These are phyloP conservation scores for Chrysanthemum lavandulifolium DNA, from an alignment of 129 eudicot genomes.

Conservation along the genomic window DNA sequence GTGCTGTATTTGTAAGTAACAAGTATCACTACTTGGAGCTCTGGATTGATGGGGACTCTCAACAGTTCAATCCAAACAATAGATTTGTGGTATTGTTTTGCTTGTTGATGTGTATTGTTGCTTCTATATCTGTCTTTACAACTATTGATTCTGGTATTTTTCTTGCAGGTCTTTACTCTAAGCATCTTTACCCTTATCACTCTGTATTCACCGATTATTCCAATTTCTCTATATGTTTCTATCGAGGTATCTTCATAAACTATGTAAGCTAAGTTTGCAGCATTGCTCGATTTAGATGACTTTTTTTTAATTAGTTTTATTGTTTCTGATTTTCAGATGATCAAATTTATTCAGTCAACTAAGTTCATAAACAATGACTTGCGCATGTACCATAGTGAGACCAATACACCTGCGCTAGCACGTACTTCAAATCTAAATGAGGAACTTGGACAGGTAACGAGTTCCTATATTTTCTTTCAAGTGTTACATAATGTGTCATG, in stretches of 20 bases:
- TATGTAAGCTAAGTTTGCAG: conserved; percentile 13
- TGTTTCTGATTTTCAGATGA: conserved; percentile 63
- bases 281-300: conserved; percentile 4
- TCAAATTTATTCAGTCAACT: conserved; percentile 88
- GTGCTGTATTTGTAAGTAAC: conserved; percentile 73
- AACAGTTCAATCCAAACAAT: conserved; percentile 76
- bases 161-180: conserved; percentile 64
- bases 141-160: conserved; percentile 22
- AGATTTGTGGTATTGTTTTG: conserved; percentile 68
- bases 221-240: conserved; percentile 97
- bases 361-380: conserved; percentile 92
- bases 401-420: conserved; percentile 95
- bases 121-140: conserved; percentile 20
- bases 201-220: conserved; percentile 92
- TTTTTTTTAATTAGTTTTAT: conserved; percentile 5
- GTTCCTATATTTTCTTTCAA: background rate
- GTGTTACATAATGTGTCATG: background rate
- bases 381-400: conserved; percentile 88
- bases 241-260: conserved; percentile 63
- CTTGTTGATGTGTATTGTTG: conserved; percentile 9
- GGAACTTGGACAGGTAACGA: conserved; percentile 95
- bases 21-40: conserved; percentile 74
- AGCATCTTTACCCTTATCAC: conserved; percentile 93
- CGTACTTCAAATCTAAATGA: conserved; percentile 96
- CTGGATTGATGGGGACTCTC: conserved; percentile 41